A percentile compares a stretch with the other conserved stretches of the same genome.
Conservation (phyloP, 169 alveolate species). For the Plasmodium adleri region DNA sequence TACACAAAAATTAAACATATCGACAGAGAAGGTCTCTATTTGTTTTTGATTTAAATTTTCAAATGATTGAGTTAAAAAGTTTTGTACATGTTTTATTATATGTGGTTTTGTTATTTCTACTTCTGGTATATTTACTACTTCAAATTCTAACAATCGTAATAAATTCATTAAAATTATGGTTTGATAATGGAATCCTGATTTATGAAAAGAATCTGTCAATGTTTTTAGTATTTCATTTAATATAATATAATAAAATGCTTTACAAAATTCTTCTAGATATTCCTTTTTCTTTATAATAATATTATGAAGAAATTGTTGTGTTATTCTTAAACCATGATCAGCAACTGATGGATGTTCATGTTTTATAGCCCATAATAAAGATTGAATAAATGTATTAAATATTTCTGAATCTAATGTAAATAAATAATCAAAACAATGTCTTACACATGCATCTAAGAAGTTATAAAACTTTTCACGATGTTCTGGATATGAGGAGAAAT, state of each 20-base stretch:
- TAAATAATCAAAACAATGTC: constrained; percentile 86
- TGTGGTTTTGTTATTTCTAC: constrained; percentile 78
- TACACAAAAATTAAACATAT: constrained; percentile 80
- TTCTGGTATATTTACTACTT: constrained; percentile 78
- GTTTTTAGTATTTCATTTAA: constrained; percentile 90
- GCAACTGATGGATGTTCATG: constrained; percentile 94
- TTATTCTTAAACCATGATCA: constrained; percentile 90
- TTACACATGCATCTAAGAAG: constrained; percentile 87
- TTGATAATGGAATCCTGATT: constrained; percentile 93
- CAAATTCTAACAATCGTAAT: constrained; percentile 82
- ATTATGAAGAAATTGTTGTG: constrained; percentile 83
- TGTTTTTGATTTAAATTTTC: constrained; percentile 81
- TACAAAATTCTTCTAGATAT: constrained; percentile 85
- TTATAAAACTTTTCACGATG: constrained; percentile 92
- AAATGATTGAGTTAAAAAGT: constrained; percentile 78
- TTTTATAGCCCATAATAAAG: constrained; percentile 92
- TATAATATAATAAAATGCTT: constrained; percentile 87
- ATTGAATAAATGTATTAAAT: constrained; percentile 86
- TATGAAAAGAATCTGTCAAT: constrained; percentile 93
- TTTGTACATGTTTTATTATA: constrained; percentile 81
- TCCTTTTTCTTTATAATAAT: constrained; percentile 78
- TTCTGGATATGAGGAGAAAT: constrained; percentile 93
- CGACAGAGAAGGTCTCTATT: constrained; percentile 80
- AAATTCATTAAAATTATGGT: constrained; percentile 85
- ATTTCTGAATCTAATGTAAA: constrained; percentile 88